A percentile compares a stretch with the other conserved stretches of the same genome.
These are phyloP conservation scores for Gyromitra esculenta DNA, from an alignment of 2,329 filamentous ascomycete genomes.

Conservation along the genomic window DNA sequence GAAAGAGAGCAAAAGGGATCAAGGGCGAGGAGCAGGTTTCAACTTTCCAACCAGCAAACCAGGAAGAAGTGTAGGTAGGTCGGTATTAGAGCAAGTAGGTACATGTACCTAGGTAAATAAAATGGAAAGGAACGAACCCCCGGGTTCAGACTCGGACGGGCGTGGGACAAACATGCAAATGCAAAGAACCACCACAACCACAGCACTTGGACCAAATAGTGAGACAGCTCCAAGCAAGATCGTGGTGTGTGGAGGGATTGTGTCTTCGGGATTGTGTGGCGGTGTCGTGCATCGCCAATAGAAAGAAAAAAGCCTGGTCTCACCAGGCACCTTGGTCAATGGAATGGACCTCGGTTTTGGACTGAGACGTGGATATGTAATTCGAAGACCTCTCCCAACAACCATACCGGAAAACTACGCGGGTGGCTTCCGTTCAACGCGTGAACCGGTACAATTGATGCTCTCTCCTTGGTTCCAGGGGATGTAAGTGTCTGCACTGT, in stretches of 20 bases:
- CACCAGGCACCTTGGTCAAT: no score
- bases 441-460: conserved; percentile 25
- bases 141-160: conserved; percentile 14
- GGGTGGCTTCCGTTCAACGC: not conserved
- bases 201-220: conserved; percentile 3
- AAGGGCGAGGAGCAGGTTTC: conserved; percentile 41
- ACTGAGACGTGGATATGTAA: not conserved
- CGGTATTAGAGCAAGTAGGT: conserved; percentile 6
- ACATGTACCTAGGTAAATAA: conserved; percentile 5
- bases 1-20: conserved; percentile 48
- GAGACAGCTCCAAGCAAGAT: conserved; percentile 29
- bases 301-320: not conserved
- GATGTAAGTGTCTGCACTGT: conserved; percentile 32
- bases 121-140: conserved; percentile 30
- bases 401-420: conserved; percentile 7
- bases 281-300: conserved; percentile 11
- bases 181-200: not conserved
- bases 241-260: conserved; percentile 17
- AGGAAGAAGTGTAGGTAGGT: not conserved
- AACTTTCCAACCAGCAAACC: conserved; percentile 34
- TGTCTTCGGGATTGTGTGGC: conserved; percentile 42
- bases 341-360: not conserved
- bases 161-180: conserved; percentile 5
- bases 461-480: conserved; percentile 15
- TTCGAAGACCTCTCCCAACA: not conserved